Evolutionary conservation across 306 rosid genomes (phyloP).

Genomic region (Dryas alaskensis): DNA sequence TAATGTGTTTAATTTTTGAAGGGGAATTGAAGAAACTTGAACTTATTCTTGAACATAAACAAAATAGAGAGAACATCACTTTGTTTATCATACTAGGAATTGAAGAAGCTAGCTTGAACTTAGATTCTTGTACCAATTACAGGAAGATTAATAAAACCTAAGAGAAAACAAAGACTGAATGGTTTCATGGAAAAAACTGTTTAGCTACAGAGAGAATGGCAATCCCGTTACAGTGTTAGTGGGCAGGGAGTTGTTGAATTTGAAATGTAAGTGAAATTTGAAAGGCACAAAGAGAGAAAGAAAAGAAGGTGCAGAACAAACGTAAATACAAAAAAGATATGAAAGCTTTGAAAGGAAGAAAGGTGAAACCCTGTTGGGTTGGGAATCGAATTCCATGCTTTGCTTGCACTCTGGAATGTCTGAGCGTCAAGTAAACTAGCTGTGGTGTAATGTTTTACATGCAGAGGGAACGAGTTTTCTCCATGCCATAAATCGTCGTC

Average conservation of each 20-base stretch:
- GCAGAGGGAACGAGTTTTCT: background rate
- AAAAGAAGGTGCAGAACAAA: conserved; percentile 5
- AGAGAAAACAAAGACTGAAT: background rate
- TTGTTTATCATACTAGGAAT: too few relatives aligned
- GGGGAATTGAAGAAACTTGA: background rate
- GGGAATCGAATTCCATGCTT: conserved; percentile 32
- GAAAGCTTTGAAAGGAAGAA: background rate
- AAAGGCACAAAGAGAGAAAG: background rate
- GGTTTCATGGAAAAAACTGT: background rate
- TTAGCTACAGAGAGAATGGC: background rate
- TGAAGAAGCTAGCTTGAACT: too few relatives aligned
- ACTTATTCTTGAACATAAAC: background rate
- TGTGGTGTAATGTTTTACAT: background rate
- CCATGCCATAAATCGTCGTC: too few relatives aligned
- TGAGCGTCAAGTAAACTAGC: conserved; percentile 32
- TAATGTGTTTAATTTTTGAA: background rate
- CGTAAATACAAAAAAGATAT: background rate
- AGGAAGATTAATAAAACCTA: too few relatives aligned
- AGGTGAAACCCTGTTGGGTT: conserved; percentile 21
- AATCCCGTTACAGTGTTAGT: background rate
- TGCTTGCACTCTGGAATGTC: conserved; percentile 24
- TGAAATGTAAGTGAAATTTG: background rate
- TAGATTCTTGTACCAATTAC: background rate
- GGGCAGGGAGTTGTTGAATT: background rate
- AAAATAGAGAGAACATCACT: too few relatives aligned